Evolutionary conservation across 2,329 filamentous ascomycete species (phyloP).

Genomic region (Hypoxylon sp.): DNA sequence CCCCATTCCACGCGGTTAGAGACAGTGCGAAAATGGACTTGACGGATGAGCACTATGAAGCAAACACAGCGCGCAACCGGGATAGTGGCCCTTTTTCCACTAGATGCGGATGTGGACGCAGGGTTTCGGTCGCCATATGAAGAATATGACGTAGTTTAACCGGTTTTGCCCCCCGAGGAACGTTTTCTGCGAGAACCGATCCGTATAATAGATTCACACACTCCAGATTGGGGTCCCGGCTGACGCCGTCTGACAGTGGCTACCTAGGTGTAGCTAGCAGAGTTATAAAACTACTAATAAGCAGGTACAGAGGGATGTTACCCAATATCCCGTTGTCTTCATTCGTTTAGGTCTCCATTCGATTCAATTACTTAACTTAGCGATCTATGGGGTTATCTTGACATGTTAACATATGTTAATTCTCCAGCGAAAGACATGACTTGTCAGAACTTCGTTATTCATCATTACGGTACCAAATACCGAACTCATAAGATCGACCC

Average conservation of each 20-base stretch:
- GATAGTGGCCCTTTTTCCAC: constrained; percentile 25
- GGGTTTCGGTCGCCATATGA: constrained; percentile 46
- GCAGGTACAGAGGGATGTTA: too few species aligned
- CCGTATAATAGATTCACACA: constrained; percentile 35
- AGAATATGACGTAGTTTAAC: too few species aligned
- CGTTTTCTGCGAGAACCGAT: constrained; percentile 51
- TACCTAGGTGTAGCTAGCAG: too few species aligned
- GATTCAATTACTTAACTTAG: neutral
- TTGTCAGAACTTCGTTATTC: neutral
- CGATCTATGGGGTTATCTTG: neutral
- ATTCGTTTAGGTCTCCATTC: too few species aligned
- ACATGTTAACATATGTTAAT: neutral
- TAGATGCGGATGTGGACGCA: constrained; percentile 61
- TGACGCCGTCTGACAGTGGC: too few species aligned
- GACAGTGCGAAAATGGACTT: constrained; percentile 57
- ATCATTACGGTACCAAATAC: neutral
- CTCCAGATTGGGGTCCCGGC: too few species aligned
- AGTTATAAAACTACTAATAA: too few species aligned
- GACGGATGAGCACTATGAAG: constrained; percentile 56
- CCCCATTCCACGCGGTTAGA: constrained; percentile 27
- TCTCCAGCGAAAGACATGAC: neutral
- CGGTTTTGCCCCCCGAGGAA: constrained; percentile 49
- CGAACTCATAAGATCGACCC: neutral
- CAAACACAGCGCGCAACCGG: constrained; percentile 48
- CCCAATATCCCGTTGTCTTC: too few species aligned